Base-by-base conservation (phyloP, 352 stramenopile genomes). In the Phytopythium sindhum region DNA sequence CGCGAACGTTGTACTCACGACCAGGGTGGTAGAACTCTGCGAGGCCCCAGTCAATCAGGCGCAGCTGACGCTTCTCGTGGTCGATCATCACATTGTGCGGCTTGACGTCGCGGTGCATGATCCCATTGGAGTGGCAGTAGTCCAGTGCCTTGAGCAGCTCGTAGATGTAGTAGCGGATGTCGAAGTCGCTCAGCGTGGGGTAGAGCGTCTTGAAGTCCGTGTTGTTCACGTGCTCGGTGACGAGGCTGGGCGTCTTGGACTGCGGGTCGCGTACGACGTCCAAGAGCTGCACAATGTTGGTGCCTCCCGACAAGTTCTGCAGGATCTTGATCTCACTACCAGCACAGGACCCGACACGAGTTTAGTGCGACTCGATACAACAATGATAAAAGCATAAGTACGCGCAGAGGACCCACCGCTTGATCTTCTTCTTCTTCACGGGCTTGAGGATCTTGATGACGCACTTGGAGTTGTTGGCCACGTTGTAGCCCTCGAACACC, bases 401-500 rank as follows among this genome's bases (percentile, higher is more conserved):
- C 17, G 14, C 31, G 7, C 4, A 31, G 15, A 24, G 14, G 24
- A 61, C 79, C 44, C 44, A 92, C 69, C 96, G 86, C 75, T 99
- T 99, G 76, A 99, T 99, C 85, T 99, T 99, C 84, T 99, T 99
- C 88, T 99, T 99, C 90, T 99, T 99, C n/a, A 99, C 97, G 17
- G 98, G 98, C 81, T 99, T 99, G 54, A 99, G 88, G 71, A 99
- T 99, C 87, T 99, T 99, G 66, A 99, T 98, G n/a, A 99, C 97
- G 75, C 97, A 99, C 67, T 98, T 97, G 39, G 86, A 92, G 67
- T 98, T 98, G 74, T 96, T 99, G 23, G 81, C 78, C 28, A 99
- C 88, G 68, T 99, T 99, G 70, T 98, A 94, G n/a, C 98, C 98
- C 68, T 98, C 91, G 66, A 98, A 98, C 56, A 99, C 97, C 70